Evolutionary conservation across 768 basidiomycete genomes (phyloP).

Genomic region (Leccinum rimulosum): DNA sequence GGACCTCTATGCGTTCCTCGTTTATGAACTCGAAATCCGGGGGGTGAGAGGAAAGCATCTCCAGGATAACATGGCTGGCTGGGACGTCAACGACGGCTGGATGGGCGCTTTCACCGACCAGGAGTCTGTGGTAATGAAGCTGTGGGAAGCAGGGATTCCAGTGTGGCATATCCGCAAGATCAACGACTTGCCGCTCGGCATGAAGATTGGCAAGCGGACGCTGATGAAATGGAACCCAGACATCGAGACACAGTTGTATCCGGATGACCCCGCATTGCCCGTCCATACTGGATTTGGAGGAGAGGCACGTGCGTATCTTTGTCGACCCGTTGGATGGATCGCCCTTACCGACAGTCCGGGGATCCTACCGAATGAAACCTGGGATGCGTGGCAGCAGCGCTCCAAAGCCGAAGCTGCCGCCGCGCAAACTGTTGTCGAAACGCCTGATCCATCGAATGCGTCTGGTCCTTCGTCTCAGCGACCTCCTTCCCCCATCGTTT

Average conservation of each 20-base stretch:
- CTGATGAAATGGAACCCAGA: not conserved
- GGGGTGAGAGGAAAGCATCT: not conserved
- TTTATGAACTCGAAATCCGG: not conserved
- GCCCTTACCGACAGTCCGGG: not conserved
- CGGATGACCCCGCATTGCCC: not conserved
- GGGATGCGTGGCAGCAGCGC: no score
- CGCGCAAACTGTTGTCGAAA: no score
- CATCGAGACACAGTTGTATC: not conserved
- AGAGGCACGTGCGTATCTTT: not conserved
- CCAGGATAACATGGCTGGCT: not conserved
- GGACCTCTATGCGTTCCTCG: not conserved
- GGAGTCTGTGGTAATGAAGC: not conserved
- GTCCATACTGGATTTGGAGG: not conserved
- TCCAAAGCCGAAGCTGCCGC: no score
- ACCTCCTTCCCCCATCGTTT: no score
- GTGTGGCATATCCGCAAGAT: not conserved
- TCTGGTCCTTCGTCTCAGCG: no score
- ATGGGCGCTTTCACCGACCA: not conserved
- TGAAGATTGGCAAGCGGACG: not conserved
- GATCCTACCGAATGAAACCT: no score
- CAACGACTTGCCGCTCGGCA: not conserved
- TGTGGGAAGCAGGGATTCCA: not conserved
- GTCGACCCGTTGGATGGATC: not conserved
- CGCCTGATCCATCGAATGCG: no score
- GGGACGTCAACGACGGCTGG: not conserved